Percentiles rank a stretch among this genome's conserved stretches.
phyloP scores from a whole-genome alignment of 2,329 filamentous ascomycete species.

The Paradendryphiella salina region DNA sequence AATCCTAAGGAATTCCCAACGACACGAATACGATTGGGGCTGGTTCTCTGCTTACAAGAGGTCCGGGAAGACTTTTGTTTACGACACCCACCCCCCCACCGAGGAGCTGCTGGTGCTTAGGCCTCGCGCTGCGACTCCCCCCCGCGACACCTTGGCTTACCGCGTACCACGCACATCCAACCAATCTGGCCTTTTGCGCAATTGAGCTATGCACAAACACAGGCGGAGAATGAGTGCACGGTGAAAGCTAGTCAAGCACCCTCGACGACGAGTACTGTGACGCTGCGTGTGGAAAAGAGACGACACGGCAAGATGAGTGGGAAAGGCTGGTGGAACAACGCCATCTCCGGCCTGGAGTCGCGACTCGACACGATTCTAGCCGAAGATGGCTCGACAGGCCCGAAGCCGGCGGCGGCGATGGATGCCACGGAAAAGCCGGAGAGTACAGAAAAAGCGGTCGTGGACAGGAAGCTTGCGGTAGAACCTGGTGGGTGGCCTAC shows the following conservation, averaged over 20 bases:
- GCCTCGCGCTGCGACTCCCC: slow-evolving; percentile 23
- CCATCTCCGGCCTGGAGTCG: slow-evolving; percentile 91
- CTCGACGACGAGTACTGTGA: slow-evolving; percentile 1
- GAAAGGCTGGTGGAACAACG: slow-evolving; percentile 61
- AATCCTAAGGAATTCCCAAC: slow-evolving; percentile 14
- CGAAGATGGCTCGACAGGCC: slow-evolving; percentile 67
- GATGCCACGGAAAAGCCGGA: slow-evolving; percentile 44
- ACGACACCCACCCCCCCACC: neutral
- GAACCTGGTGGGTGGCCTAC: slow-evolving; percentile 39
- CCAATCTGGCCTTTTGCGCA: slow-evolving; percentile 37
- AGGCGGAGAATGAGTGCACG: slow-evolving; percentile 34
- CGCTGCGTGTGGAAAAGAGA: neutral
- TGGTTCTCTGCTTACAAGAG: neutral
- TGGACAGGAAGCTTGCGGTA: slow-evolving; percentile 37
- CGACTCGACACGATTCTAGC: slow-evolving; percentile 88
- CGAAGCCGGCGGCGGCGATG: slow-evolving; percentile 45
- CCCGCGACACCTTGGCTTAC: slow-evolving; percentile 27
- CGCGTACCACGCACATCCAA: slow-evolving; percentile 27
- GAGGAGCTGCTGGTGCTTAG: neutral
- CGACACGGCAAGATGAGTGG: slow-evolving; percentile 31
- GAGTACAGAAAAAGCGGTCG: slow-evolving; percentile 29
- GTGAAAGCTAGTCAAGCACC: slow-evolving; percentile 33
- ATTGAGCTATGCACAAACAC: slow-evolving; percentile 37
- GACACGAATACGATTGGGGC: slow-evolving; percentile 23
- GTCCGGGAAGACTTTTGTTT: neutral